Evolutionary conservation across 495 filamentous ascomycete species (phyloP).

Genomic region (Jackrogersella multiformis): DNA sequence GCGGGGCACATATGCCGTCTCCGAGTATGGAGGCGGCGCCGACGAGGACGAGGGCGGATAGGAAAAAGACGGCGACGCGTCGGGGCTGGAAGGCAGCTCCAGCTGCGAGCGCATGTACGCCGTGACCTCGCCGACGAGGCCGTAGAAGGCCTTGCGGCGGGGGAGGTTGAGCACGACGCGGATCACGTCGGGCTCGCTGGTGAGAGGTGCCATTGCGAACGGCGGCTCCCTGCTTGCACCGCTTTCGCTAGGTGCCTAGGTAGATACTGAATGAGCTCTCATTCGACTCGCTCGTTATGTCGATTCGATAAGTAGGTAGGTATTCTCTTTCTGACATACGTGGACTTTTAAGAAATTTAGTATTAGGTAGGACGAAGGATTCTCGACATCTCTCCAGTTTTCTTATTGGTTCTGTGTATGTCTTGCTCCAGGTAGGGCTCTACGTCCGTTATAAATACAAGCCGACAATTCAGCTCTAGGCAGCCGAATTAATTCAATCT

Average conservation of each 20-base stretch:
- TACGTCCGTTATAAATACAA: neutral
- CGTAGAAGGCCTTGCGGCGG: slow-evolving; percentile 53
- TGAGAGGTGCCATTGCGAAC: slow-evolving; percentile 54
- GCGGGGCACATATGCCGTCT: slow-evolving; percentile 16
- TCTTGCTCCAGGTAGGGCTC: too few relatives aligned
- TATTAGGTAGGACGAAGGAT: slow-evolving; percentile 12
- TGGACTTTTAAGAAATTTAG: neutral
- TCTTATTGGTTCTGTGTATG: neutral
- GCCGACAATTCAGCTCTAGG: slow-evolving; percentile 20
- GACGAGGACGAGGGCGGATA: too few relatives aligned
- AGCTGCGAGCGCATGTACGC: slow-evolving; percentile 55
- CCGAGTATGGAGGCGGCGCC: slow-evolving; percentile 25
- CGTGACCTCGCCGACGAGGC: slow-evolving; percentile 50
- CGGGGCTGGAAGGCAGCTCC: slow-evolving; percentile 35
- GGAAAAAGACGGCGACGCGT: slow-evolving; percentile 21
- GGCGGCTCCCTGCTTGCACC: neutral
- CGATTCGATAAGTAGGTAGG: too few relatives aligned
- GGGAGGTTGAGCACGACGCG: slow-evolving; percentile 55
- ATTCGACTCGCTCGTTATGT: neutral
- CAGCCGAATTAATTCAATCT: slow-evolving; percentile 33
- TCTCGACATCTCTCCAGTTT: neutral
- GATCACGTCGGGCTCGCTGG: slow-evolving; percentile 54
- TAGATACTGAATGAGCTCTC: neutral
- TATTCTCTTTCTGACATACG: neutral
- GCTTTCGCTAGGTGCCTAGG: too few relatives aligned